Evolutionary conservation across 768 basidiomycete genomes (phyloP).

Genomic region (Suillus hirtellus): DNA sequence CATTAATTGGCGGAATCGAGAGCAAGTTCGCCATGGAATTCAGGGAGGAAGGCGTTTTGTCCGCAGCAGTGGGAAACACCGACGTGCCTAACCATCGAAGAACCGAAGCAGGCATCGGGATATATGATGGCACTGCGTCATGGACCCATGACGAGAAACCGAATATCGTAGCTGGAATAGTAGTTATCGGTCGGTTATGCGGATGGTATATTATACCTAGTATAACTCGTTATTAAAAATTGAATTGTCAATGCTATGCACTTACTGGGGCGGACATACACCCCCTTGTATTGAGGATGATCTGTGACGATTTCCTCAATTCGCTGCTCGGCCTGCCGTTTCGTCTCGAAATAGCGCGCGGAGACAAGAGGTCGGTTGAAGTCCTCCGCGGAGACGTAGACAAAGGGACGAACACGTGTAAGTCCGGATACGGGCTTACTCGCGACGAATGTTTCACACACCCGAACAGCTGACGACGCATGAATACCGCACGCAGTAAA

Average conservation of each 20-base stretch:
- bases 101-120: slow-evolving; percentile 67
- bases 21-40: slow-evolving; percentile 77
- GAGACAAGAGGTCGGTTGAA: slow-evolving; percentile 87
- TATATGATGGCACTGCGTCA: slow-evolving; percentile 49
- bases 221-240: background rate
- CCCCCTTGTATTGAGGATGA: slow-evolving; percentile 54
- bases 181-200: slow-evolving; percentile 86
- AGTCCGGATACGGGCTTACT: slow-evolving; percentile 38
- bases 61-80: slow-evolving; percentile 20
- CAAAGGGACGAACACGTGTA: slow-evolving; percentile 60
- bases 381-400: slow-evolving; percentile 90
- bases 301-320: slow-evolving; percentile 56
- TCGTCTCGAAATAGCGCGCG: slow-evolving; percentile 87
- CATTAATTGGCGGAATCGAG: slow-evolving; percentile 88
- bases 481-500: slow-evolving; percentile 16
- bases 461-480: slow-evolving; percentile 55
- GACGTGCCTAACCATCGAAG: slow-evolving; percentile 51
- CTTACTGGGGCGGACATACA: slow-evolving; percentile 90
- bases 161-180: slow-evolving; percentile 80
- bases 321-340: slow-evolving; percentile 81
- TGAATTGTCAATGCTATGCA: slow-evolving; percentile 16
- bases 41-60: slow-evolving; percentile 45
- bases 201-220: slow-evolving; percentile 95
- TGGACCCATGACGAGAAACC: slow-evolving; percentile 80
- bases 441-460: slow-evolving; percentile 74